Evolutionary conservation across 352 stramenopile species (phyloP).

Genomic region (Phytophthora cactorum): DNA sequence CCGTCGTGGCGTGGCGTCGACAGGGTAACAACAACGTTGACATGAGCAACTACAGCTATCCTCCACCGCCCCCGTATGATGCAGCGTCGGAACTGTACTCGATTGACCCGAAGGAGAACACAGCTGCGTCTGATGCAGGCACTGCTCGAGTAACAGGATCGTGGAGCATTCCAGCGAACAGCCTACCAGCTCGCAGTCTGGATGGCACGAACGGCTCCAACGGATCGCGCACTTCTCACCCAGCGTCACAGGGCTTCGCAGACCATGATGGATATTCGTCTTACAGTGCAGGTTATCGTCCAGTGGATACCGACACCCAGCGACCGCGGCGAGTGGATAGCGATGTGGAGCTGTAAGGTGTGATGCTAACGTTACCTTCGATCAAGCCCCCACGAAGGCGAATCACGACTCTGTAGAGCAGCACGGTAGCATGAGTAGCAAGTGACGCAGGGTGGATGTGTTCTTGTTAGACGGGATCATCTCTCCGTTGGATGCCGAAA

Average conservation of each 20-base stretch:
- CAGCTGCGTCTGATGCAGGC: constrained; percentile 18
- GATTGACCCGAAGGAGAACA: constrained; percentile 29
- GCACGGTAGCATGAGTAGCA: no score
- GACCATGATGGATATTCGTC: constrained; percentile 22
- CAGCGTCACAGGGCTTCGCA: constrained; percentile 14
- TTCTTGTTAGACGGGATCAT: no score
- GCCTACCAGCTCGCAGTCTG: constrained; percentile 35
- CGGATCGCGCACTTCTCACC: constrained; percentile 46
- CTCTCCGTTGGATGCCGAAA: no score
- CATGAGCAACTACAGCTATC: constrained; percentile 49
- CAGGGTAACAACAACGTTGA: constrained; percentile 27
- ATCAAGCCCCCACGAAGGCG: no score
- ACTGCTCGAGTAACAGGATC: constrained; percentile 26
- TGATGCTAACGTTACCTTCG: background rate
- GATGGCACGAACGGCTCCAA: constrained; percentile 48
- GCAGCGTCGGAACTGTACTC: constrained; percentile 43
- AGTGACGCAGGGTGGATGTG: no score
- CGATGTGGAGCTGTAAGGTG: constrained; percentile 62
- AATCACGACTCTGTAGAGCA: no score
- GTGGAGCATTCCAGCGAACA: constrained; percentile 30
- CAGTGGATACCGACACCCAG: constrained; percentile 28
- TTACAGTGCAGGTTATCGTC: constrained; percentile 34
- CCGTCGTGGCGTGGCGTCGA: constrained; percentile 46
- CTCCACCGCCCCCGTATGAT: constrained; percentile 59
- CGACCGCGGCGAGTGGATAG: constrained; percentile 58